Base-by-base conservation (phyloP, 2,329 filamentous ascomycete species). In the Sporothrix variecibatus region DNA sequence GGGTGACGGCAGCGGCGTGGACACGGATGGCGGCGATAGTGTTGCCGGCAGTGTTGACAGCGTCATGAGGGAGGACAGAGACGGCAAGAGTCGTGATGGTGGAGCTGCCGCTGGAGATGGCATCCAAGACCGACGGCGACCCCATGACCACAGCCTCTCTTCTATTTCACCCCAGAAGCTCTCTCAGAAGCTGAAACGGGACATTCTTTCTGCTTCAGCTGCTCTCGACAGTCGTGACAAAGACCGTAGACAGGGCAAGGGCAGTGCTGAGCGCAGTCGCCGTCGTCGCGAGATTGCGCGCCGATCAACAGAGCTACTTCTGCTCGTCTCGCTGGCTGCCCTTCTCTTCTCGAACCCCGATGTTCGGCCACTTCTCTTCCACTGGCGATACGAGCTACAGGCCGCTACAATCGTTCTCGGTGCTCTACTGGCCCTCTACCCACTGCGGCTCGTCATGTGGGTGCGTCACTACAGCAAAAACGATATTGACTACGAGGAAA, bases 391-490 rank as follows among this genome's bases (percentile, higher is more conserved):
- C 88, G 88, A 88, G 77, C 80, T 89, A 26, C 75, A 76, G 38
- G 72, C 81, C n/a, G 78, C 83, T 2, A 79, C 79, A 5, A 76
- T 81, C 2, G 76, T 85, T 0, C 84, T 84, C 65, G 78, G 78
- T 1, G 79, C 78, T 2, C 80, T 91, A 7, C 77, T 87, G 60
- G 78, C 82, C 5, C 78, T 88, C 15, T 93, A 93, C 77, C 91
- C 91, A 2, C 72, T 92, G 53, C 85, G 90, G 73, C 82, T 92
- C n/a, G 79, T 86, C 23, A 23, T 67, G 2, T 67, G 62, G 62
- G 23, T 67, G 38, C 62, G 62, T 12, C n/a, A n/a, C 31, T 58
- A 46, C 23, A 23, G 31, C 67, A 31, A 6, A 8, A 12, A 12
- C 0, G 20, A 53, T 28, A 23, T 26, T 17, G 26, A 23, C 51